A percentile compares a stretch with the other conserved stretches of the same genome.
phyloP scores from a whole-genome alignment of 768 basidiomycete species.

The Nidula microcarpa region DNA sequence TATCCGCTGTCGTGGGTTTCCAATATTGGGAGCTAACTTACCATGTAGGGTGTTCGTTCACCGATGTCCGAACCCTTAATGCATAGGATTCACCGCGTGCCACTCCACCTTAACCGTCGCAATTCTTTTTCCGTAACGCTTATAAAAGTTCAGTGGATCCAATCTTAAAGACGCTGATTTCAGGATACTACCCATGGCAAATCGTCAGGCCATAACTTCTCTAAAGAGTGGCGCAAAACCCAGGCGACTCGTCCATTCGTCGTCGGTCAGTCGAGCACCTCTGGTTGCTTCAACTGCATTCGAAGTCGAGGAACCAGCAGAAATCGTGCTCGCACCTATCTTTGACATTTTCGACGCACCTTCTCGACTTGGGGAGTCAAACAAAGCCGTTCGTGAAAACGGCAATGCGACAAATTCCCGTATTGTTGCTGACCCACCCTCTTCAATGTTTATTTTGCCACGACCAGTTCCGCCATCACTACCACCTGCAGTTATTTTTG shows the following conservation, averaged over 20 bases:
- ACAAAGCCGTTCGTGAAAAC: slow-evolving; percentile 15
- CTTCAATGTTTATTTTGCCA: slow-evolving; percentile 9
- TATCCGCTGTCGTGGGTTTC: background rate
- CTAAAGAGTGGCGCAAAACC: slow-evolving; percentile 9
- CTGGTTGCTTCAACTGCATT: slow-evolving; percentile 12
- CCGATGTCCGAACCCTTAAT: slow-evolving; percentile 4
- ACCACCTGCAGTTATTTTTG: slow-evolving; percentile 42
- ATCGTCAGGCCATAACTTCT: slow-evolving; percentile 12
- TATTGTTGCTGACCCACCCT: slow-evolving; percentile 1
- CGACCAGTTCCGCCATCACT: slow-evolving; percentile 26
- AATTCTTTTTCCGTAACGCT: background rate
- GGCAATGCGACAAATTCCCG: slow-evolving; percentile 4
- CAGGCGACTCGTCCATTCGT: slow-evolving; percentile 17
- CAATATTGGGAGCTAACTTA: slow-evolving; percentile 2
- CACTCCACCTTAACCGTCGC: background rate
- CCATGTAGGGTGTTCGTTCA: background rate
- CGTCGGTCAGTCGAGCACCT: slow-evolving; percentile 15
- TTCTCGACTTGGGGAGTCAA: slow-evolving; percentile 31
- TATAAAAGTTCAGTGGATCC: slow-evolving; percentile 1
- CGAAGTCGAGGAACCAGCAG: slow-evolving; percentile 13
- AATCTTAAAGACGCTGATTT: background rate
- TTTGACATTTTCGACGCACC: slow-evolving; percentile 55
- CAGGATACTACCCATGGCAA: slow-evolving; percentile 5
- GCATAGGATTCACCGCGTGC: background rate
- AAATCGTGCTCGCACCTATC: slow-evolving; percentile 26